These are phyloP conservation scores for Entophlyctis luteolus DNA, from an alignment of 192 early-diverging fungal species.

Conservation along the genomic window DNA sequence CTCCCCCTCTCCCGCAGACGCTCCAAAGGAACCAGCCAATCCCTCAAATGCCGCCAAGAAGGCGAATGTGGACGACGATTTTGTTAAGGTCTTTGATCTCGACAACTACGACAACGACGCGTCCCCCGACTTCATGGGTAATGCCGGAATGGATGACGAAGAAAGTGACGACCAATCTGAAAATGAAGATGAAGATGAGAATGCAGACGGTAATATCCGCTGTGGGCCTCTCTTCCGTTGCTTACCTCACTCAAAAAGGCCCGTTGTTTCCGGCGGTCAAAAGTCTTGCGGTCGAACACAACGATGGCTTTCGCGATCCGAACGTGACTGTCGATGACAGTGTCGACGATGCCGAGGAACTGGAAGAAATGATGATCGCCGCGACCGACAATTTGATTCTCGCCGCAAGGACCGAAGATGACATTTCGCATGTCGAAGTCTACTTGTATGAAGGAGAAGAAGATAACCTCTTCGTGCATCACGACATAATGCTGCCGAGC, in stretches of 20 bases:
- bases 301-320: constrained; percentile 77
- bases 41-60: background rate
- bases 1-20: background rate
- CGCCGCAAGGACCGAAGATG: constrained; percentile 94
- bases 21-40: background rate
- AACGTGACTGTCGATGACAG: constrained; percentile 70
- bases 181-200: constrained; percentile 27
- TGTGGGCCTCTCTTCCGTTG: background rate
- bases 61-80: constrained; percentile 31
- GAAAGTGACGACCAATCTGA: constrained; percentile 22
- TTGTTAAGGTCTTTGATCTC: constrained; percentile 69
- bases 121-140: constrained; percentile 17
- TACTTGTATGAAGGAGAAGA: constrained; percentile 82
- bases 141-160: constrained; percentile 24
- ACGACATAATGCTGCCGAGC: constrained; percentile 95
- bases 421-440: constrained; percentile 91
- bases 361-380: constrained; percentile 75
- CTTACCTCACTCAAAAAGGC: constrained; percentile 29
- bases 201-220: constrained; percentile 22
- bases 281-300: constrained; percentile 76
- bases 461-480: constrained; percentile 91
- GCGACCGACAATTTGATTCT: constrained; percentile 82
- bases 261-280: constrained; percentile 83
- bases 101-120: constrained; percentile 90
- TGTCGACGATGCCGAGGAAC: constrained; percentile 69